Base-by-base conservation (phyloP, 257 asterid genomes). In the Striga asiatica region DNA sequence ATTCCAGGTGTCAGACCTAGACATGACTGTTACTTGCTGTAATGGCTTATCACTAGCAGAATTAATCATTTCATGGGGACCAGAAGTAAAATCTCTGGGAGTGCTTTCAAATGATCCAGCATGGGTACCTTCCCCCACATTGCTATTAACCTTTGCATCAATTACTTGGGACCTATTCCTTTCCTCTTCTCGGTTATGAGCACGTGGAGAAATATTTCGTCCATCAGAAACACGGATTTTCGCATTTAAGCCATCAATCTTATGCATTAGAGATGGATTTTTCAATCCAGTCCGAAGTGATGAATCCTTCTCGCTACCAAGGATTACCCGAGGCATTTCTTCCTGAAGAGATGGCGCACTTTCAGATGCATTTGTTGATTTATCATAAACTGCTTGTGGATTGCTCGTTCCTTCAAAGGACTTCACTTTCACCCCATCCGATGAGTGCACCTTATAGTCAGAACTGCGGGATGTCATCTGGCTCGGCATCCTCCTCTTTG, bases 211-310 rank as follows among this genome's bases (percentile, higher is more conserved):
- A 57, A 72, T 85, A 70, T 27, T 51, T 25, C 72, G 66, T 28
- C 74, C 81, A 76, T 87, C 95, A 70, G 89, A 78, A 54, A 71
- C 79, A 66, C 85, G 84, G 31, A 61, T 70, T 71, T 92, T 88
- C 65, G 88, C 91, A 73, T 92, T 92, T 61, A 92, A 65, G 69
- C 76, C 79, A 66, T 85, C 95, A 65, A 82, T 83, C 67, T 84
- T 92, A 66, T 83, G 92, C 73, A 92, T 78, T 56, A 88, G 68
- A 58, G 71, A 64, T 37, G 83, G 39, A 54, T 76, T 82, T 66
- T 77, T 84, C 11, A 73, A 50, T 8, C 66, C 45, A 64, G 75
- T 68, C 14, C 73, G 74, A 49, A 68, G 31, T 23, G 71, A 16
- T 46, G 79, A 54, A 68, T 58, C 81, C 64, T 58, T 70, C 61